phyloP scores from a whole-genome alignment of 768 basidiomycete genomes.

The Podaxis sp. region DNA sequence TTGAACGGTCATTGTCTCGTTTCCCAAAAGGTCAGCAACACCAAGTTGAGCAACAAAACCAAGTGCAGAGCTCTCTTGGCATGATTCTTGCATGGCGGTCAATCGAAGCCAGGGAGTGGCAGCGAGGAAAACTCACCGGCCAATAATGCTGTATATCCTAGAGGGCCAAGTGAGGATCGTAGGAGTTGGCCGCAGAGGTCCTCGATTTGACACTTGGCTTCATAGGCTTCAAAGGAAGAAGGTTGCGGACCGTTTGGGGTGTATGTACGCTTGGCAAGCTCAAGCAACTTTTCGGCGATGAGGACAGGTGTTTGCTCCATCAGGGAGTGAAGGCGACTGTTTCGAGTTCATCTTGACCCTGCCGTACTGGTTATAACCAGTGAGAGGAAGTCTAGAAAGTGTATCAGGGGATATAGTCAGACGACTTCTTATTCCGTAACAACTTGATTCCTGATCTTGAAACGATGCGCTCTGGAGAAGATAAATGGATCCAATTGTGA shows the following conservation, averaged over 20 bases:
- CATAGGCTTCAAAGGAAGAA: neutral
- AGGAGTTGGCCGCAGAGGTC: conserved; percentile 2
- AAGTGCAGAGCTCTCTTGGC: conserved; percentile 9
- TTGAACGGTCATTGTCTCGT: neutral
- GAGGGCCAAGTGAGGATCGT: neutral
- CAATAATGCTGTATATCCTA: neutral
- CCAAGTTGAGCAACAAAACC: neutral
- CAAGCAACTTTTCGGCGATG: neutral
- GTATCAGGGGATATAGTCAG: too few relatives aligned
- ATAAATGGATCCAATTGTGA: too few relatives aligned
- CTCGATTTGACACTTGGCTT: conserved; percentile 1
- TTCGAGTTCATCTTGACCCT: neutral
- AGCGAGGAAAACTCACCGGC: neutral
- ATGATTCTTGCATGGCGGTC: neutral
- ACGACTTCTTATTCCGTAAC: too few relatives aligned
- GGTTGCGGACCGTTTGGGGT: neutral
- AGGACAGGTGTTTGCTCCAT: neutral
- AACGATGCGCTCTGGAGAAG: too few relatives aligned
- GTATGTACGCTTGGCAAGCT: neutral
- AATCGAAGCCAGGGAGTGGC: neutral
- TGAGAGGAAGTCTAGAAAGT: neutral
- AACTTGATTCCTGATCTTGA: too few relatives aligned
- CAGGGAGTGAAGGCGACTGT: neutral
- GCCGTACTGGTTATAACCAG: neutral
- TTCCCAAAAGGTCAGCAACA: neutral